Conservation (phyloP, 495 filamentous ascomycete species). For the Hypoxylon perforatum region DNA sequence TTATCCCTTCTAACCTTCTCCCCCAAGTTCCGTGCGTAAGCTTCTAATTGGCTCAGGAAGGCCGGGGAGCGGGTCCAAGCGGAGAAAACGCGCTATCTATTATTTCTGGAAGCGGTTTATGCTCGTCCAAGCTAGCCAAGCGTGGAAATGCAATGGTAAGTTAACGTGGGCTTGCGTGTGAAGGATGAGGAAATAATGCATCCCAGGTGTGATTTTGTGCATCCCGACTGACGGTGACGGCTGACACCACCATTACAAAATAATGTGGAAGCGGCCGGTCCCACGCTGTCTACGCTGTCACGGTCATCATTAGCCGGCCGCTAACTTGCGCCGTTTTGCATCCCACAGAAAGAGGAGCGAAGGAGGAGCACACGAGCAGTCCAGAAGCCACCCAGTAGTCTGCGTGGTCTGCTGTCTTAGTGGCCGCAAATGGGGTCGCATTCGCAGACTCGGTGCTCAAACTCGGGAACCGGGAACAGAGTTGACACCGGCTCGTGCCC, state of each 20-base stretch:
- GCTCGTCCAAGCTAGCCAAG: slow-evolving; percentile 28
- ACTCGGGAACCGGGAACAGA: slow-evolving; percentile 6
- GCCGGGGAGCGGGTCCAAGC: slow-evolving; percentile 21
- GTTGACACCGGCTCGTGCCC: not conserved
- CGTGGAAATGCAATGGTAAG: slow-evolving; percentile 15
- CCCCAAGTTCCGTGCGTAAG: slow-evolving; percentile 1
- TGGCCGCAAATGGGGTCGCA: not conserved
- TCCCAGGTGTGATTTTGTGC: slow-evolving; percentile 21
- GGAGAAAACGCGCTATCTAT: slow-evolving; percentile 29
- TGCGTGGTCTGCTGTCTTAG: no score
- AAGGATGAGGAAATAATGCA: slow-evolving; percentile 10
- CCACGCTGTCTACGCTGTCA: no score
- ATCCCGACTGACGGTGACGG: slow-evolving; percentile 27
- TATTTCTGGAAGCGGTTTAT: slow-evolving; percentile 26
- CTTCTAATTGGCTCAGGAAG: slow-evolving; percentile 24
- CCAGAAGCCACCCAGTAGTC: no score
- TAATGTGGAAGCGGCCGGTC: slow-evolving; percentile 3
- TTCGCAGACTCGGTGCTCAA: not conserved
- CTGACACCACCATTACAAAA: slow-evolving; percentile 22
- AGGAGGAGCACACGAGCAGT: slow-evolving; percentile 10
- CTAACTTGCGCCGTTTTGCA: no score
- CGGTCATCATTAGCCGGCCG: not conserved
- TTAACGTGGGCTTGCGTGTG: not conserved
- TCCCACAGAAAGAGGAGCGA: not conserved
- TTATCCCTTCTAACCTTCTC: slow-evolving; percentile 5